Evolutionary conservation across 345 rosid species (phyloP), one percentile per base, ranked within the genome.

Genomic region (Kernera saxatilis): DNA sequence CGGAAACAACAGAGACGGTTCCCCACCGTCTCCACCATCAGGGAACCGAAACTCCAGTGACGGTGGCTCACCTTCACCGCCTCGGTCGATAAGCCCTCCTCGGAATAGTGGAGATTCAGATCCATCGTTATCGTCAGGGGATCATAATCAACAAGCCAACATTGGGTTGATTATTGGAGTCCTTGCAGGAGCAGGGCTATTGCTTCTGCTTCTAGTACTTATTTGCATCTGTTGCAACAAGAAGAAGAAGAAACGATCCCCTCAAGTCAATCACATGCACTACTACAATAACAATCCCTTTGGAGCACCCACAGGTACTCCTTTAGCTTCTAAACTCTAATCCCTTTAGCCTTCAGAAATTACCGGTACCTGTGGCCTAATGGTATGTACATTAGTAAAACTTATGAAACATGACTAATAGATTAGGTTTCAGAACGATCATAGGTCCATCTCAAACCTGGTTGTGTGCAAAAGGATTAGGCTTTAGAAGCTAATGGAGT

Each of bases 111-210:
- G 69, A 71, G 73, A 14, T 25, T 50, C 69, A 57, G 68, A 64
- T 43, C 22, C 70, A 37, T 35, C 62, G 19, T 19, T 8, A 13
- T 12, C 50, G 11, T 23, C 64, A 60, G 64, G 69, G 12, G 41
- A 26, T 8, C 13, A 45, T 35, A 44, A 32, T 8, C 69, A 69
- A 13, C 77, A 17, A 41, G 36, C 46, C 44, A 54, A 59, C 57
- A 15, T 49, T 58, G 78, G 67, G 7, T 13, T 71, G 66, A 56
- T 80, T 17, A 64, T 84, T 17, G 86, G 86, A 65, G 77, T 74
- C 14, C 75, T 74, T 11, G 63, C 13, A 12, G 86, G 86, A 45
- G 77, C 78, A 44, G 77, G 73, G 51, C 14, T 78, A 18, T 64
- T 84, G 51, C 44, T 84, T 76, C 22, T 69, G 37, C 22, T 80